Percentiles rank a stretch among this genome's conserved stretches.
phyloP scores from a whole-genome alignment of 2,329 filamentous ascomycete genomes.

The Colletotrichum caudatum region DNA sequence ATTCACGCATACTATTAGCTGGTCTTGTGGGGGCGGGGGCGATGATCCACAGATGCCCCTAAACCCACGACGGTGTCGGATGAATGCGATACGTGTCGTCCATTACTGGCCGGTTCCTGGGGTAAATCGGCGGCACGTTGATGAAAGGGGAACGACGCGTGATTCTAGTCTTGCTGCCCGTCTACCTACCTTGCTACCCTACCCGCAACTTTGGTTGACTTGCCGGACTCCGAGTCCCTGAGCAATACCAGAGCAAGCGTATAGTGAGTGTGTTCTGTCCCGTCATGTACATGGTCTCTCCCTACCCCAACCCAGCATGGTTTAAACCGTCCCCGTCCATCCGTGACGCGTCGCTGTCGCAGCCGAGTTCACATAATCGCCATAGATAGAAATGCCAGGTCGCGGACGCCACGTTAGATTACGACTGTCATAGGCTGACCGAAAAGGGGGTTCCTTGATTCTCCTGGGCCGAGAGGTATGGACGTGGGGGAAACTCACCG shows the following conservation, averaged over 20 bases:
- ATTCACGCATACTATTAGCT: conserved; percentile 24
- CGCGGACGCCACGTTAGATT: not conserved
- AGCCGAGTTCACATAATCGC: not conserved
- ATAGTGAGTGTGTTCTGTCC: not conserved
- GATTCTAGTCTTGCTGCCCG: not conserved
- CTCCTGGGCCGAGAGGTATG: not conserved
- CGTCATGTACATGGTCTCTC: not conserved
- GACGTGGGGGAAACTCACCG: not conserved
- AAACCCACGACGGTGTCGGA: conserved; percentile 1
- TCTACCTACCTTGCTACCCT: not conserved
- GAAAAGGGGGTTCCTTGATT: not conserved
- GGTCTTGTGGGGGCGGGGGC: not conserved
- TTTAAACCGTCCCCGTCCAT: conserved; percentile 17
- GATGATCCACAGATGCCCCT: not conserved
- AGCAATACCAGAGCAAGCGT: not conserved
- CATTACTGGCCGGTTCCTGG: not conserved
- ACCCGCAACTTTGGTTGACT: not conserved
- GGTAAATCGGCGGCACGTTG: conserved; percentile 27
- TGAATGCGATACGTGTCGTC: not conserved
- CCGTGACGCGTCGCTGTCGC: conserved; percentile 6
- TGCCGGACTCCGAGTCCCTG: conserved; percentile 15
- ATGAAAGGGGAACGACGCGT: not conserved
- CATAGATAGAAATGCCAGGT: not conserved
- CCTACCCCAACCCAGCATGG: conserved; percentile 8
- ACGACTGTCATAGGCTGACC: not conserved